Base-by-base conservation (phyloP, 106 monocot species). In the Dendrobium catenatum region DNA sequence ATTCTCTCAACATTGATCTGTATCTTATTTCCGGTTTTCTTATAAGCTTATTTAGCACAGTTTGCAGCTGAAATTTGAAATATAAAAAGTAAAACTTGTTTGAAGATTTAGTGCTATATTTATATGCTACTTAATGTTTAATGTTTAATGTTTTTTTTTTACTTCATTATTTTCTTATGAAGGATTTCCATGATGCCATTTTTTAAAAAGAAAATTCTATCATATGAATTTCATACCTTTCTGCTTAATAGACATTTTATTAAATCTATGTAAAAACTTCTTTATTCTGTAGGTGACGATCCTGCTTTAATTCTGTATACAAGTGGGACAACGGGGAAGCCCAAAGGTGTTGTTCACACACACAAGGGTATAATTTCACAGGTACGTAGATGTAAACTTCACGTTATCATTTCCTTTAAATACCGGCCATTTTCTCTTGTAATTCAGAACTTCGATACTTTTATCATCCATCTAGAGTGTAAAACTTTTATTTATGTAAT, bases 321-420 rank as follows among this genome's bases (percentile, higher is more conserved):
- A 29, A 99, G 98, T 91, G 98, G 98, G 33, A 99, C 98, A 44
- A 99, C 95, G n/a, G 98, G 98, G 26, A 99, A 99, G 82, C 98
- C 98, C 55, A 99, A 99, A 89, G 98, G 98, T 77, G 98, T 99
- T 16, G 98, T 99, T 46, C 98, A 99, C 79, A 99, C 98, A 73
- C 98, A 99, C 75, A 82, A 80, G 78, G 83, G 89, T 72, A 95
- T 99, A 61, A 83, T 83, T 78, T 79, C 95, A 78, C 98, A 99
- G 98, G 61, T 61, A 3, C n/a, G 22, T 61, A 22, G 6, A 19
- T 61, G 61, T 61, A 61, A 61, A 61, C 61, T 61, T 61, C 8
- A 22, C n/a, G 61, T 37, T 70, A 37, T 37, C 70, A 70, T 70
- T 70, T 70, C 70, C 4, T 37, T 70, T 70, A 70, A 37, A 33